Evolutionary conservation across 2,329 filamentous ascomycete species (phyloP).

Genomic region (Cytospora piceicola): DNA sequence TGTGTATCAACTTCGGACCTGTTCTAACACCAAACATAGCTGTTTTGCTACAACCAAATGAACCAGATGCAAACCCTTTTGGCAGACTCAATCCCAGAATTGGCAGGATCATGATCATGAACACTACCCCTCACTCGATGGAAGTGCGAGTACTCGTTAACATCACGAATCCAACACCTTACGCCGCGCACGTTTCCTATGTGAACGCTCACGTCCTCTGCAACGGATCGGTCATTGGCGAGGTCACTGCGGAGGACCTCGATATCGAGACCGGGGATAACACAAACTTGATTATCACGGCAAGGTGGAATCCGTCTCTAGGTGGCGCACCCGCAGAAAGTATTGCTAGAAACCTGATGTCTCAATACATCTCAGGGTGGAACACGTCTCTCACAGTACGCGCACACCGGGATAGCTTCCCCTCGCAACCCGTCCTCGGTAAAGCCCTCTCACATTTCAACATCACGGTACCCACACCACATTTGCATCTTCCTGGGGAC

Average conservation of each 20-base stretch:
- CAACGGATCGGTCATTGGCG: conserved; percentile 75
- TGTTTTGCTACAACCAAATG: conserved; percentile 25
- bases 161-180: conserved; percentile 87
- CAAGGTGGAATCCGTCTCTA: conserved; percentile 73
- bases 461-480: conserved; percentile 73
- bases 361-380: conserved; percentile 83
- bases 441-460: conserved; percentile 72
- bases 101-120: conserved; percentile 70
- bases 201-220: conserved; percentile 75
- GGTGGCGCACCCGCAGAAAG: conserved; percentile 64
- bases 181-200: conserved; percentile 81
- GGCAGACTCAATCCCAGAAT: conserved; percentile 63
- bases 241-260: conserved; percentile 69
- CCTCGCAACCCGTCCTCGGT: conserved; percentile 72
- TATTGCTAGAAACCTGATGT: conserved; percentile 74
- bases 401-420: conserved; percentile 73
- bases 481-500: conserved; percentile 60
- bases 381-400: conserved; percentile 81
- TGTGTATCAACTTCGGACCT: conserved; percentile 13
- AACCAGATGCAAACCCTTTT: conserved; percentile 45
- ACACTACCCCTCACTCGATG: conserved; percentile 73
- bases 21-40: conserved; percentile 30
- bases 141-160: conserved; percentile 74
- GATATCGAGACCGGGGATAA: conserved; percentile 72
- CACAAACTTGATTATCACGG: conserved; percentile 66